Base-by-base conservation (phyloP, 345 rosid species). In the Jatropha curcas region DNA sequence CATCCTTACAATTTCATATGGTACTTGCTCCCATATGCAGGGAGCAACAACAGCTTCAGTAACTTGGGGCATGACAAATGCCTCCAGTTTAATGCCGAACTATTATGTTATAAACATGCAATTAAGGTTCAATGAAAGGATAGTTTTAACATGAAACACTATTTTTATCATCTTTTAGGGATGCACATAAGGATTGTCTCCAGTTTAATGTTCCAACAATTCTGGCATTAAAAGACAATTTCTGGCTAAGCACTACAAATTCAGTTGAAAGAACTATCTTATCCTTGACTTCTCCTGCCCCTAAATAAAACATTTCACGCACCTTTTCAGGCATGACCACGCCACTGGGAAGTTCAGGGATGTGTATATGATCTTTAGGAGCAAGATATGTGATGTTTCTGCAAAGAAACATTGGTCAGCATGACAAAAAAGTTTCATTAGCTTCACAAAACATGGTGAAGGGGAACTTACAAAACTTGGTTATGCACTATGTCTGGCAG, bases 311-410 rank as follows among this genome's bases (percentile, higher is more conserved):
- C 13, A 60, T 24, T 43, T 62, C 31, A 65, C 57, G 9, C 83
- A 96, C 99, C 96, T 96, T 89, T 56, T 80, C 82, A 11, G 98
- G 96, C 60, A 93, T 68, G 67, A 73, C 67, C 5, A 87, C 93
- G 64, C 93, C 99, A 68, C 66, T 50, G 9, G 99, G 98, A 81
- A 81, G 94, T 83, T 83, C 86, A 66, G 96, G 85, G 67, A 88
- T 80, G 81, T 96, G 99, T 74, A 63, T 67, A 65, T 77, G 89
- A 27, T 45, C 66, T 45, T 1, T 20, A 72, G 99, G 99, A 76
- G 73, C 83, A 71, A 87, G 84, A 80, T 80, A 90, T 12, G 97
- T 85, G 63, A 87, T 67, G 76, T 88, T 96, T 84, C 99, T 96
- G 89, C 75, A 73, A 70, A 63, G 46, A 55, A 39, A 72, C 62